Evolutionary conservation across 2,329 filamentous ascomycete species (phyloP).

Genomic region (Exophiala oligosperma): DNA sequence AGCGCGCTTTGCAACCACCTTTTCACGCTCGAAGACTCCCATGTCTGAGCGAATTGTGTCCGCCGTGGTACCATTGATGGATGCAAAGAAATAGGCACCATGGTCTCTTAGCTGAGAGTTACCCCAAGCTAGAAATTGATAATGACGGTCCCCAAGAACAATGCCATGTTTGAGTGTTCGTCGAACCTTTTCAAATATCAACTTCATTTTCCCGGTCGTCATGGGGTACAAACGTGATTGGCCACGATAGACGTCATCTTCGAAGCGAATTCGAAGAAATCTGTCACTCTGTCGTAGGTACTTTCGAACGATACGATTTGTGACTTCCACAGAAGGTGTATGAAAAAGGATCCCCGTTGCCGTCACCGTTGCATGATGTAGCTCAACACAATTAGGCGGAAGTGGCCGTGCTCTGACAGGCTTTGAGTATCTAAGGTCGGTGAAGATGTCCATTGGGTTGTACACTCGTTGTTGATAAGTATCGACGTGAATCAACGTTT

Average conservation of each 20-base stretch:
- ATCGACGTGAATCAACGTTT: slow-evolving; percentile 72
- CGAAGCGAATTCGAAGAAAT: slow-evolving; percentile 87
- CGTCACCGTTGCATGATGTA: slow-evolving; percentile 77
- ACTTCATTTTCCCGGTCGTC: slow-evolving; percentile 60
- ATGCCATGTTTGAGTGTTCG: slow-evolving; percentile 76
- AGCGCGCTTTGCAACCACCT: slow-evolving; percentile 82
- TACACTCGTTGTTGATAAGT: slow-evolving; percentile 63
- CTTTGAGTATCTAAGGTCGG: slow-evolving; percentile 45
- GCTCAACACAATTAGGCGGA: slow-evolving; percentile 71
- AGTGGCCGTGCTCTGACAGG: slow-evolving; percentile 55
- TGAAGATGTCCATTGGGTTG: slow-evolving; percentile 73
- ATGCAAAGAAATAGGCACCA: slow-evolving; percentile 87
- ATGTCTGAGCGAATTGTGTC: slow-evolving; percentile 81
- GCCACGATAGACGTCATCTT: slow-evolving; percentile 65
- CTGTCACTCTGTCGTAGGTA: slow-evolving; percentile 69
- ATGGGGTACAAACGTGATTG: slow-evolving; percentile 62
- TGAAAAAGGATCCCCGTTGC: slow-evolving; percentile 79
- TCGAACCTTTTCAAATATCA: slow-evolving; percentile 72
- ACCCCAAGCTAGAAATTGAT: slow-evolving; percentile 89
- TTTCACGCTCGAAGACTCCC: slow-evolving; percentile 80
- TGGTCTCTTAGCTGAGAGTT: slow-evolving; percentile 94
- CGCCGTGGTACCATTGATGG: slow-evolving; percentile 63
- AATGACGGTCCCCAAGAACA: slow-evolving; percentile 74
- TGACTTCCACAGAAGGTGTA: slow-evolving; percentile 78
- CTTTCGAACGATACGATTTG: slow-evolving; percentile 80